phyloP scores from a whole-genome alignment of 2,329 filamentous ascomycete species.

The Fusarium mangiferae region DNA sequence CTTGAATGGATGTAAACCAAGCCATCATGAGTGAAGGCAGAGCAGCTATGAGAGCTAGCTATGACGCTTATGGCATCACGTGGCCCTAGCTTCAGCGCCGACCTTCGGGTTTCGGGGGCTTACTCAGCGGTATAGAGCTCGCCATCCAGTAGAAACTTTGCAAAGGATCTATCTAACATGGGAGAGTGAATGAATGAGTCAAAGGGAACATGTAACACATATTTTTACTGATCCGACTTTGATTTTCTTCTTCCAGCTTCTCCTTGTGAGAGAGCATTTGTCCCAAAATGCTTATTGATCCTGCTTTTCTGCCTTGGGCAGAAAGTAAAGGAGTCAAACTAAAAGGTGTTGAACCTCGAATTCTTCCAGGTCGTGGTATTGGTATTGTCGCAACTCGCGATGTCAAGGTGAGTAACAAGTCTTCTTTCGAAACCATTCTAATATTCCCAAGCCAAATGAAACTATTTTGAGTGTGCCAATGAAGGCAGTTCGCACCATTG shows the following conservation, averaged over 20 bases:
- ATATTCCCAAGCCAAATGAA: constrained; percentile 55
- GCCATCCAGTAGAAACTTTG: constrained; percentile 30
- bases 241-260: background rate
- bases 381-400: constrained; percentile 78
- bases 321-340: constrained; percentile 49
- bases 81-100: constrained; percentile 5
- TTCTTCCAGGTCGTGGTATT: constrained; percentile 77
- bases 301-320: constrained; percentile 72
- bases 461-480: constrained; percentile 73
- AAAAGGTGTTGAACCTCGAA: constrained; percentile 72
- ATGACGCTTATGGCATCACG: constrained; percentile 33
- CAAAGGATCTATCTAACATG: background rate
- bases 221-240: background rate
- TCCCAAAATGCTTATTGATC: constrained; percentile 37
- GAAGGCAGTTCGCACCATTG: constrained; percentile 70
- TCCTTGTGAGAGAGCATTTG: background rate
- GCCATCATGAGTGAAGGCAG: constrained; percentile 13
- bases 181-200: constrained; percentile 19
- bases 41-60: constrained; percentile 12
- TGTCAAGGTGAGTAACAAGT: constrained; percentile 64
- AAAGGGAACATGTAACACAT: background rate
- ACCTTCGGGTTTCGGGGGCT: background rate
- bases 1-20: background rate
- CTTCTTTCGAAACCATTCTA: background rate
- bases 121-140: constrained; percentile 21